phyloP scores from a whole-genome alignment of 2,329 filamentous ascomycete genomes.

The Pseudocercospora musae region DNA sequence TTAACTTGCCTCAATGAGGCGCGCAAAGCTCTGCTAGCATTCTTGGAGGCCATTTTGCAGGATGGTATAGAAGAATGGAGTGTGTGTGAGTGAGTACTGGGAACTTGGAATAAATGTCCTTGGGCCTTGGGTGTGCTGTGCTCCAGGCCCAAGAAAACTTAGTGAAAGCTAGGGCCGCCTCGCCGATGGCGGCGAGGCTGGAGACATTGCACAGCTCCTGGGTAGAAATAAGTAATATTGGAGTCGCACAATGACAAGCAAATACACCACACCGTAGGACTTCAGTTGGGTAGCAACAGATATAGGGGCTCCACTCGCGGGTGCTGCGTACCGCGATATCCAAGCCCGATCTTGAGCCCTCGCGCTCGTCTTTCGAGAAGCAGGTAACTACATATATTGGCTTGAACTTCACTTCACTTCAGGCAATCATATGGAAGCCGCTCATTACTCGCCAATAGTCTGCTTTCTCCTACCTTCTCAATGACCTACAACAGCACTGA shows the following conservation, averaged over 20 bases:
- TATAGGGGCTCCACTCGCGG: neutral
- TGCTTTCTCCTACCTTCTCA: neutral
- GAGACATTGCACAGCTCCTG: neutral
- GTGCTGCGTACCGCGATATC: neutral
- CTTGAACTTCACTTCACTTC: neutral
- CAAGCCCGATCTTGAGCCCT: neutral
- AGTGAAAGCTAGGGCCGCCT: neutral
- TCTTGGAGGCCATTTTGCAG: slow-evolving; percentile 71
- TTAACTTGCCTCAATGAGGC: slow-evolving; percentile 55
- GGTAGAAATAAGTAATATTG: neutral
- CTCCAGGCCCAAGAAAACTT: too few relatives aligned
- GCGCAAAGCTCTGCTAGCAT: slow-evolving; percentile 62
- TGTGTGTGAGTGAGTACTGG: slow-evolving; percentile 1
- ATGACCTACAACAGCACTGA: neutral
- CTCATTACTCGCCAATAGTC: neutral
- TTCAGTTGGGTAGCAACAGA: neutral
- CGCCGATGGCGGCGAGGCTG: neutral
- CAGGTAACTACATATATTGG: neutral
- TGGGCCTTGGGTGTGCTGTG: too few relatives aligned
- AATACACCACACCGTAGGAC: neutral
- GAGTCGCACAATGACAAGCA: neutral
- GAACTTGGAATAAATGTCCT: neutral
- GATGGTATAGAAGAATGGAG: neutral
- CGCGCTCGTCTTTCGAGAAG: neutral
- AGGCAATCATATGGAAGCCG: neutral